phyloP scores from a whole-genome alignment of 2,329 filamentous ascomycete genomes.

The Bipolaris oryzae region DNA sequence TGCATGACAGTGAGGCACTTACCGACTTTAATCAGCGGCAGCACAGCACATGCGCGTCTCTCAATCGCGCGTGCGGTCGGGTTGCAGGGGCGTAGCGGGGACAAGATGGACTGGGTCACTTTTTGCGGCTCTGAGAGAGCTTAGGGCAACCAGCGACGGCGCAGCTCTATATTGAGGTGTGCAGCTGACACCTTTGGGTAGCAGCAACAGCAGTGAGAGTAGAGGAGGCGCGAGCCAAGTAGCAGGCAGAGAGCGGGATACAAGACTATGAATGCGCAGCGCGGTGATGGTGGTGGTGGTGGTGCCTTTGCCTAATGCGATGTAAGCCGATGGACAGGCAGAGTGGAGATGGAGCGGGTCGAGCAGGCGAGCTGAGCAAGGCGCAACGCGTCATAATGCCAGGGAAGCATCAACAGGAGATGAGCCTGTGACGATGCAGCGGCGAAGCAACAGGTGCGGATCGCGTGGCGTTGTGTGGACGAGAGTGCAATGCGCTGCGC shows the following conservation, averaged over 20 bases:
- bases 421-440: neutral
- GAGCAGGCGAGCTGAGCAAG: neutral
- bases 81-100: constrained; percentile 34
- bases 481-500: neutral
- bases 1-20: constrained; percentile 46
- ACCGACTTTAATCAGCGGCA: constrained; percentile 46
- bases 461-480: neutral
- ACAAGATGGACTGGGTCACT: constrained; percentile 20
- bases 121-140: constrained; percentile 30
- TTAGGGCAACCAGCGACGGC: constrained; percentile 26
- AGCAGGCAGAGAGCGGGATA: constrained; percentile 30
- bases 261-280: constrained; percentile 30
- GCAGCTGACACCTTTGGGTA: constrained; percentile 35
- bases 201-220: constrained; percentile 8
- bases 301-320: constrained; percentile 28
- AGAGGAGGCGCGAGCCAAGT: constrained; percentile 16
- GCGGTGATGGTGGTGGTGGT: constrained; percentile 2
- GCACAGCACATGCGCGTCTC: constrained; percentile 41
- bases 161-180: constrained; percentile 33
- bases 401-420: neutral
- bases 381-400: constrained; percentile 1
- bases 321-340: constrained; percentile 31
- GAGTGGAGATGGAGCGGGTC: constrained; percentile 14
- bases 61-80: constrained; percentile 31
- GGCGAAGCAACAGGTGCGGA: neutral